These are phyloP conservation scores for Leccinum subtestaceum DNA, from an alignment of 768 basidiomycete species.

Conservation along the genomic window DNA sequence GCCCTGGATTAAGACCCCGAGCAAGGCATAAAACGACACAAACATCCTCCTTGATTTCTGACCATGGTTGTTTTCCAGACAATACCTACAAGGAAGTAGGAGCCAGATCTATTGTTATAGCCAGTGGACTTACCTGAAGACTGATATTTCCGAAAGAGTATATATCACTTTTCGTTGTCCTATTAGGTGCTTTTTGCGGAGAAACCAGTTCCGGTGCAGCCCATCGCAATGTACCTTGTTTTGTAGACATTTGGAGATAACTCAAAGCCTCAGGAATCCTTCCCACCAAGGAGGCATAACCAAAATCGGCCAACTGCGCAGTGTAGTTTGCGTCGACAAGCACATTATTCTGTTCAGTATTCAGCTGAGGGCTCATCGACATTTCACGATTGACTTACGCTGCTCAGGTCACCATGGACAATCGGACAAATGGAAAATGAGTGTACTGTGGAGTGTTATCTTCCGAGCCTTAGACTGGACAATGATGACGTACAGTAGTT, in stretches of 20 bases:
- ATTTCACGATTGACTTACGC: neutral
- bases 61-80: neutral
- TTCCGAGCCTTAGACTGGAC: neutral
- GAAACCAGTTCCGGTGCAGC: neutral
- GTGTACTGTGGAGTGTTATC: neutral
- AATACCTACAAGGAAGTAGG: neutral
- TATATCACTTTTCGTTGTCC: neutral
- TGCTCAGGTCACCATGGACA: neutral
- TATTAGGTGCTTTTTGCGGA: no score
- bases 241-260: neutral
- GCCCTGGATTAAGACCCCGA: neutral
- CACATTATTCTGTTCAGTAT: neutral
- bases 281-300: neutral
- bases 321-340: neutral
- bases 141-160: neutral
- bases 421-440: neutral
- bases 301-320: neutral
- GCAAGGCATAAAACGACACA: neutral
- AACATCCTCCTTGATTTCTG: neutral
- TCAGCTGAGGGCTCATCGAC: neutral
- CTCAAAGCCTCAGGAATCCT: neutral
- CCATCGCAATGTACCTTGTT: neutral
- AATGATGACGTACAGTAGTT: neutral
- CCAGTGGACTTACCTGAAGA: neutral
- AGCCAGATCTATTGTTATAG: neutral